These are phyloP conservation scores for Fusarium palustre DNA, from an alignment of 2,329 filamentous ascomycete species.

Conservation along the genomic window DNA sequence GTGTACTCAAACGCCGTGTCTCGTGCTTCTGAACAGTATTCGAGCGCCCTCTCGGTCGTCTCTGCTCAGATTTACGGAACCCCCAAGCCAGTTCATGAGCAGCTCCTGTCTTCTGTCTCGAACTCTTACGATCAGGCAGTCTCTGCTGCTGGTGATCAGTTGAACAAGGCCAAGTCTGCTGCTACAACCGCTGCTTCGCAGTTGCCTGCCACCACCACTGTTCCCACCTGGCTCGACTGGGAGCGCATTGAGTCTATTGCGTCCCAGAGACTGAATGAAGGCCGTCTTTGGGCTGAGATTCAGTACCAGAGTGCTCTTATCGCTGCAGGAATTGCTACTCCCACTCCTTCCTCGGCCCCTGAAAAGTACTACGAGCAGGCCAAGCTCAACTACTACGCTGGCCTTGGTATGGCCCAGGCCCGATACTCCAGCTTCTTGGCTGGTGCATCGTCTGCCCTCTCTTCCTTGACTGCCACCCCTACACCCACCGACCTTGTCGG, in stretches of 20 bases:
- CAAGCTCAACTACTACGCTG: slow-evolving; percentile 78
- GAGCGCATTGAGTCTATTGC: slow-evolving; percentile 71
- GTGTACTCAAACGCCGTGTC: slow-evolving; percentile 75
- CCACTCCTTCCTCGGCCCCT: slow-evolving; percentile 58
- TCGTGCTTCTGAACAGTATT: slow-evolving; percentile 75
- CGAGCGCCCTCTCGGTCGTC: slow-evolving; percentile 73
- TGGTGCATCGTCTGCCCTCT: slow-evolving; percentile 77
- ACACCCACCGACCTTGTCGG: slow-evolving; percentile 67
- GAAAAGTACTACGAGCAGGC: slow-evolving; percentile 72
- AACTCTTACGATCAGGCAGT: slow-evolving; percentile 75
- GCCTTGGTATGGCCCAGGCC: slow-evolving; percentile 80
- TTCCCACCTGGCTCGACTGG: slow-evolving; percentile 60
- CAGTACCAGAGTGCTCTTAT: slow-evolving; percentile 77
- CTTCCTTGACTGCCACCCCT: slow-evolving; percentile 68
- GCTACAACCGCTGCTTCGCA: slow-evolving; percentile 64
- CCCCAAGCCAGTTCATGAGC: slow-evolving; percentile 75
- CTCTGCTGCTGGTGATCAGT: slow-evolving; percentile 68
- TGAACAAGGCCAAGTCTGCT: slow-evolving; percentile 66
- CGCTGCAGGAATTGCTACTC: slow-evolving; percentile 71
- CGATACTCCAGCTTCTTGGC: slow-evolving; percentile 81
- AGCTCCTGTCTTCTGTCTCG: slow-evolving; percentile 76
- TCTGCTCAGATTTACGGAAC: slow-evolving; percentile 76
- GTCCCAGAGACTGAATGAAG: slow-evolving; percentile 75
- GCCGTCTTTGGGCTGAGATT: slow-evolving; percentile 75
- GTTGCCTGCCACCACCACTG: slow-evolving; percentile 58